Base-by-base conservation (phyloP, 2,329 filamentous ascomycete genomes). In the Talaromyces piceae region DNA sequence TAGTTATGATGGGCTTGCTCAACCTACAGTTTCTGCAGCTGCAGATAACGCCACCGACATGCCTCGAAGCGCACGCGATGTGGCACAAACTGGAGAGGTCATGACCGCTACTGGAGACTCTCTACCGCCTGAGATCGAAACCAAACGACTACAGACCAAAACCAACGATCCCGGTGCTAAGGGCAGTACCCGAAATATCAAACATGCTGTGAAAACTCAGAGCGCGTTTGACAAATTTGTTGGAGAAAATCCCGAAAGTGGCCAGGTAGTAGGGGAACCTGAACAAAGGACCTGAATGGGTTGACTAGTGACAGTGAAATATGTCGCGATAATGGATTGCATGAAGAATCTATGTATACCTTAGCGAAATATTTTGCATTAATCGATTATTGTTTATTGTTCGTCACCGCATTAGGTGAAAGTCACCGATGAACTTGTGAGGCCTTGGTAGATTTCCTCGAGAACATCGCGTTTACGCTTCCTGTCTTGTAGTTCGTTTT, bases 391-490 rank as follows among this genome's bases (percentile, higher is more conserved):
- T n/a, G n/a, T n/a, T n/a, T n/a, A n/a, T n/a, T n/a, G n/a, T n/a
- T n/a, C n/a, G n/a, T 7, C 8, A 37, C 8, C 23, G 22, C 4
- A 25, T 37, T 30, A 70, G 2, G 63, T 67, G 59, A 86, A 89
- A 0, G 81, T 88, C 47, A 91, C 79, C 56, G 83, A 81, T 62
- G 79, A 80, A 28, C 80, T 83, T 67, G 88, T 88, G 59, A 96
- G 72, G 51, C 85, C 88, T 57, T 78, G 80, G 59, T 89, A 94
- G 4, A 93, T 84, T 61, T 91, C 82, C 47, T 94, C 84, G 2
- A 96, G 73, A 0, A 85, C 84, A 63, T 88, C 84, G 41, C 88
- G 77, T 71, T 95, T 95, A 57, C 80, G 77, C 58, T 83, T 83
- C 55, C 74, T 77, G 48, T 69, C 69, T 9, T 68, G 63, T 31